A percentile compares a stretch with the other conserved stretches of the same genome.
Evolutionary conservation across 768 basidiomycete species (phyloP).

Genomic region (Lactifluus hygrophoroides): DNA sequence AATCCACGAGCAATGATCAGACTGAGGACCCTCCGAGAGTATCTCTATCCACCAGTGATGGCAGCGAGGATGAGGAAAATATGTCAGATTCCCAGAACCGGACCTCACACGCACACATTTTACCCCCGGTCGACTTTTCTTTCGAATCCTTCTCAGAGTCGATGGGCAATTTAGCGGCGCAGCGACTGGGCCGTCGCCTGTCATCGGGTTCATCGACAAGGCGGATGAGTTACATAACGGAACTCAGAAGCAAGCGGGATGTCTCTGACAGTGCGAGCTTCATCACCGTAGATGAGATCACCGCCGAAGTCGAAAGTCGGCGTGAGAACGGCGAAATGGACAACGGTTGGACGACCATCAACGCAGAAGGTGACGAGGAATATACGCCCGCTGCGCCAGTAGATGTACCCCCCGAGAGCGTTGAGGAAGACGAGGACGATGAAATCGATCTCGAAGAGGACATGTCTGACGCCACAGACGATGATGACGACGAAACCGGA

Average conservation of each 20-base stretch:
- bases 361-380: constrained; percentile 39
- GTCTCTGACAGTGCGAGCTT: constrained; percentile 83
- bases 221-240: constrained; percentile 75
- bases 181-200: constrained; percentile 26
- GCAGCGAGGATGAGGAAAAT: constrained; percentile 40
- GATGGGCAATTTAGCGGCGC: constrained; percentile 45
- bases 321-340: constrained; percentile 41
- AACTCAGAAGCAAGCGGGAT: constrained; percentile 74
- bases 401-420: constrained; percentile 33
- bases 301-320: constrained; percentile 83
- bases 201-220: constrained; percentile 43
- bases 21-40: constrained; percentile 54
- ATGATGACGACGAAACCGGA: constrained; percentile 37
- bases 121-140: constrained; percentile 73
- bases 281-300: constrained; percentile 96
- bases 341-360: constrained; percentile 72
- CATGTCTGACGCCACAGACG: constrained; percentile 38
- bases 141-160: constrained; percentile 77
- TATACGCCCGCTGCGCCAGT: constrained; percentile 24
- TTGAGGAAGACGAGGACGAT: constrained; percentile 39
- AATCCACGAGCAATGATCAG: constrained; percentile 20
- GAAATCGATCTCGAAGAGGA: constrained; percentile 35
- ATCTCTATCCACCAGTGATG: constrained; percentile 69
- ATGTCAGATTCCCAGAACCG: constrained; percentile 22
- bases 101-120: constrained; percentile 43